A percentile compares a stretch with the other conserved stretches of the same genome.
phyloP scores from a whole-genome alignment of 352 stramenopile species.

The Phytophthora hibernalis region DNA sequence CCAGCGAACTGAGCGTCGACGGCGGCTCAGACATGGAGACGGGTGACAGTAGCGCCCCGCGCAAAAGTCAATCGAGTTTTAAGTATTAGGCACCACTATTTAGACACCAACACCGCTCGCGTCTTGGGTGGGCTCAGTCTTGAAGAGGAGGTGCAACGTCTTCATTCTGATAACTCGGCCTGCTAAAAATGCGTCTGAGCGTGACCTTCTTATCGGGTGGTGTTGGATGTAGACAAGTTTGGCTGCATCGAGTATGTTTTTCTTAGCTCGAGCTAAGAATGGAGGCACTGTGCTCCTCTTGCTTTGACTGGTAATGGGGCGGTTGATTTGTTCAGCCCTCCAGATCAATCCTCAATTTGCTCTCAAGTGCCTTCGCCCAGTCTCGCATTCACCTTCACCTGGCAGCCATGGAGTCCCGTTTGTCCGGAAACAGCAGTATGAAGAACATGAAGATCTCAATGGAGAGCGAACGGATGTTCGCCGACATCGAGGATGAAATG shows the following conservation, averaged over 20 bases:
- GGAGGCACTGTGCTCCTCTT: constrained; percentile 2
- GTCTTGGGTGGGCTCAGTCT: neutral
- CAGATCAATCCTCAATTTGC: constrained; percentile 41
- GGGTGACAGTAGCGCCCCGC: constrained; percentile 22
- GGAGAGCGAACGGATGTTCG: constrained; percentile 84
- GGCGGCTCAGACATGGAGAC: constrained; percentile 37
- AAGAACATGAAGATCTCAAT: constrained; percentile 88
- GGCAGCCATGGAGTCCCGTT: constrained; percentile 64
- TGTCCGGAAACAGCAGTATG: constrained; percentile 67
- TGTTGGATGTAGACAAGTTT: constrained; percentile 16
- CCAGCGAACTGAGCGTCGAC: constrained; percentile 43
- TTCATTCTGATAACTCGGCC: neutral
- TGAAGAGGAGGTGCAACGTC: neutral
- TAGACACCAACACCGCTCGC: constrained; percentile 7
- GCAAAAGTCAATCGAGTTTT: constrained; percentile 66
- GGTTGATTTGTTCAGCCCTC: constrained; percentile 12
- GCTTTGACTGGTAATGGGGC: neutral
- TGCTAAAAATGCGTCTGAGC: constrained; percentile 21
- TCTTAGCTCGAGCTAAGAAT: constrained; percentile 27
- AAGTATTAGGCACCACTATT: constrained; percentile 24
- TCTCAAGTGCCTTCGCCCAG: constrained; percentile 9
- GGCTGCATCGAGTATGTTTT: constrained; percentile 17
- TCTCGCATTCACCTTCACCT: constrained; percentile 1
- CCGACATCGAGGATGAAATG: constrained; percentile 76
- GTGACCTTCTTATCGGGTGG: constrained; percentile 18